phyloP scores from a whole-genome alignment of 1,284 basidiomycete genomes.

The Leccinum solheimii region DNA sequence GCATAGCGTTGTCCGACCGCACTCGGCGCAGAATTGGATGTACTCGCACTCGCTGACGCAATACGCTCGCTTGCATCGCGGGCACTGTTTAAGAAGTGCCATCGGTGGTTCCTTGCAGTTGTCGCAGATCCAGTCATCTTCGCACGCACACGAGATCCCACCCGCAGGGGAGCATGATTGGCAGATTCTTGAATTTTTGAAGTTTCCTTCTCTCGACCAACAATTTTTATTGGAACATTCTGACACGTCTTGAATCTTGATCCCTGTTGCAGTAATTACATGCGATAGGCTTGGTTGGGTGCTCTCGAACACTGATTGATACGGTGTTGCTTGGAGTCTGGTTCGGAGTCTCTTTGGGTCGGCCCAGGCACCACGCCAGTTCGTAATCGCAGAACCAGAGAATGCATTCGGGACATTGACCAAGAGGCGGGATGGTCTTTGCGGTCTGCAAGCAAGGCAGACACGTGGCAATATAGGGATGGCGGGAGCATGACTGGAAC shows the following conservation, averaged over 20 bases:
- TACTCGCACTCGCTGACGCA: constrained; percentile 19
- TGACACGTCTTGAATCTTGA: not conserved
- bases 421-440: constrained; percentile 18
- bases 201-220: not conserved
- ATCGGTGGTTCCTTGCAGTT: constrained; percentile 18
- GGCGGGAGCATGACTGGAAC: constrained; percentile 10
- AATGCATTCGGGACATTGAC: constrained; percentile 24
- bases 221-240: not conserved
- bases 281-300: constrained; percentile 7
- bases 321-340: not conserved
- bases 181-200: not conserved
- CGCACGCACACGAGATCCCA: constrained; percentile 23
- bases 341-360: constrained; percentile 8
- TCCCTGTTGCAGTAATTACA: not conserved
- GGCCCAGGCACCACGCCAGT: constrained; percentile 26
- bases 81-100: not conserved
- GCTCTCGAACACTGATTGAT: constrained; percentile 16
- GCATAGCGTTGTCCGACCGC: constrained; percentile 19
- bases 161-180: not conserved
- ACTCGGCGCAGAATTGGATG: constrained; percentile 17
- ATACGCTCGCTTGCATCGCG: not conserved
- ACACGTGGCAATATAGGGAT: constrained; percentile 6
- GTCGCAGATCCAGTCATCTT: constrained; percentile 25
- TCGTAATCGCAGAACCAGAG: constrained; percentile 26
- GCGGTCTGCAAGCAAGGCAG: constrained; percentile 13